Percentiles rank a stretch among this genome's conserved stretches.
These are phyloP conservation scores for Blastocystis sp. DNA, from an alignment of 352 stramenopile species.

Conservation along the genomic window DNA sequence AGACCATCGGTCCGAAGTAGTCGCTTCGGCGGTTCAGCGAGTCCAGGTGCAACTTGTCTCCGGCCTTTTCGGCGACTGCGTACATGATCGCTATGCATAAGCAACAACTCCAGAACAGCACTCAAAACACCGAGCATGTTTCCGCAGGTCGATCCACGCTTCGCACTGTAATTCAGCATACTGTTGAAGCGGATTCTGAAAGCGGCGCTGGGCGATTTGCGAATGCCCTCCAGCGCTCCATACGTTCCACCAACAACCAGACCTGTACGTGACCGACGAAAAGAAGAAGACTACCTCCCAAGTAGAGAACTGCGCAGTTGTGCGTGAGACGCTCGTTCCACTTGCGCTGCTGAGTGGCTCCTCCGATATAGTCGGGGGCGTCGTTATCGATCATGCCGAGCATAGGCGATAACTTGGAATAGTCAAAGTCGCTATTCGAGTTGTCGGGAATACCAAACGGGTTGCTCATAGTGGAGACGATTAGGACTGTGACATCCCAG, in stretches of 20 bases:
- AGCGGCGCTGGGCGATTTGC: constrained; percentile 4
- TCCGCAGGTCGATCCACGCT: constrained; percentile 17
- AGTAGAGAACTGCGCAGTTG: constrained; percentile 18
- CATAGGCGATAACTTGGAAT: constrained; percentile 52
- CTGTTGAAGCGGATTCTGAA: constrained; percentile 53
- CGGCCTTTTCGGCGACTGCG: not conserved
- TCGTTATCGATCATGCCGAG: constrained; percentile 49
- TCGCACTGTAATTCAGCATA: constrained; percentile 51
- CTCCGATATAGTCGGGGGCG: constrained; percentile 12
- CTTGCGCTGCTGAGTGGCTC: not conserved
- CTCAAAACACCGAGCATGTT: constrained; percentile 23
- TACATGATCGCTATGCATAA: constrained; percentile 24
- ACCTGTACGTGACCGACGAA: not conserved
- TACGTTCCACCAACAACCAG: not conserved
- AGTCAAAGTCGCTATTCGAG: not conserved
- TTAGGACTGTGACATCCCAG: not conserved
- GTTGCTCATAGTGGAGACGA: constrained; percentile 12
- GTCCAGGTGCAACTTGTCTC: not conserved
- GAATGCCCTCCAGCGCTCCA: constrained; percentile 15
- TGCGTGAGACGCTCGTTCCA: constrained; percentile 7
- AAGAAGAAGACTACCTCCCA: not conserved
- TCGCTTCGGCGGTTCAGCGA: not conserved
- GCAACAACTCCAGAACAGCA: not conserved
- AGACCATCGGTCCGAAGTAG: constrained; percentile 45
- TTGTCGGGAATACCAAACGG: not conserved